A percentile compares a stretch with the other conserved stretches of the same genome.
Conservation (phyloP, 2,329 filamentous ascomycete genomes). For the Elsinoe arachidis region DNA sequence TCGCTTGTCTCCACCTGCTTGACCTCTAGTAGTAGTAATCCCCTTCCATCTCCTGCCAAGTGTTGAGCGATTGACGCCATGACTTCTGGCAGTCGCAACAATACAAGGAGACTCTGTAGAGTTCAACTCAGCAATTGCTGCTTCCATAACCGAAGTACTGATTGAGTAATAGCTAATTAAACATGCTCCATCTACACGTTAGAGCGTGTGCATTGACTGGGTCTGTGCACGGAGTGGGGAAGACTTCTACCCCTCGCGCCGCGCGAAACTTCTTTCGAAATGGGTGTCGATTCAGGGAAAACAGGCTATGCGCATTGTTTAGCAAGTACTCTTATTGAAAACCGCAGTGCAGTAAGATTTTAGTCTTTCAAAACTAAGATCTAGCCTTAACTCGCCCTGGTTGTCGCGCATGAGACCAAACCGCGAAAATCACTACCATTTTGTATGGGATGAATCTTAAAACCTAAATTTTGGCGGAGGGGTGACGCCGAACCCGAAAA, state of each 20-base stretch:
- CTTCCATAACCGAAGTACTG: not conserved
- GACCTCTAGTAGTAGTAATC: not conserved
- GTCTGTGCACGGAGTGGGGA: not conserved
- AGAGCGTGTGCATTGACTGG: not conserved
- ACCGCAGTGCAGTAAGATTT: too few relatives aligned
- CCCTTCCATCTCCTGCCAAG: constrained; percentile 1
- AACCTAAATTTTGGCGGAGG: too few relatives aligned
- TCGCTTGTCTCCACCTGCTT: not conserved
- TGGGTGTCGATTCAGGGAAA: too few relatives aligned
- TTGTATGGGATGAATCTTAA: too few relatives aligned
- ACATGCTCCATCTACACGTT: not conserved
- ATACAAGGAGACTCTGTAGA: constrained; percentile 4
- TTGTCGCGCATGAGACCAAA: too few relatives aligned
- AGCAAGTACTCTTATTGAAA: too few relatives aligned
- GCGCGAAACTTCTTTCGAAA: too few relatives aligned
- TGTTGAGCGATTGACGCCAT: constrained; percentile 6
- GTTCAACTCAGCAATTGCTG: constrained; percentile 5
- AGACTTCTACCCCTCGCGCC: not conserved
- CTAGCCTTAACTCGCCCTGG: too few relatives aligned
- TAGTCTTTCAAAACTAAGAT: too few relatives aligned
- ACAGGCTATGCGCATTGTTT: too few relatives aligned
- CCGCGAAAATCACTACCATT: too few relatives aligned
- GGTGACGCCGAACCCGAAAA: too few relatives aligned
- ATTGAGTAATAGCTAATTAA: constrained; percentile 1
- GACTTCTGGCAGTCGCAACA: not conserved